Evolutionary conservation across 2,329 filamentous ascomycete genomes (phyloP), one percentile per base, ranked within the genome.

Genomic region (Colletotrichum godetiae): DNA sequence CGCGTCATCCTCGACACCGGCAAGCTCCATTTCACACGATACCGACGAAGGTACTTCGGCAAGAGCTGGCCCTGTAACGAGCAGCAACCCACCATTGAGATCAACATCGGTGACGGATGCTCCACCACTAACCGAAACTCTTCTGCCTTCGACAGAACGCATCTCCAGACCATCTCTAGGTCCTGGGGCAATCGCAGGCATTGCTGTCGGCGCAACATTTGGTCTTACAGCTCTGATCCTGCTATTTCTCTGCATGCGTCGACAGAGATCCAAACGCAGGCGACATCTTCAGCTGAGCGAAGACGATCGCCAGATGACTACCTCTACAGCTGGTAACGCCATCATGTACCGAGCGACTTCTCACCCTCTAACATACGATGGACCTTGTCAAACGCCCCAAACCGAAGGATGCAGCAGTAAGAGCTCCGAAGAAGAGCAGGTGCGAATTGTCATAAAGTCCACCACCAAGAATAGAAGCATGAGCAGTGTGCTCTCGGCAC

Each of bases 371-470:
- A 12, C 5, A 27, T 57, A 19, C 59, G 42, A 62, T 63, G 53
- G 42, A 57, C 60, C 42, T 33, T 67, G 7, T n/a, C 6, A 4
- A n/a, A 1, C 33, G 59, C 58, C 37, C 31, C 52, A 27, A 58
- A 29, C 13, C 27, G 42, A 22, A 49, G 42, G 42, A 19, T n/a
- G 37, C 49, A 67, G 70, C 58, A 64, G 75, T 63, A 29, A 73
- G 74, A 42, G 74, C 65, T 56, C 75, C 10, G 74, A 76, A 42
- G 72, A 77, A 35, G 78, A 64, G 4, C 65, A 81, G 57, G 77
- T 82, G 2, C 76, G 80, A 42, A 78, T 82, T 59, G 78, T 82
- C 52, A 81, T 82, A 63, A 78, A 78, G 2, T 79, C 78, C 10
- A 70, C 77, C 10, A 76, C 74, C 29, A 74, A 72, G 12, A 62